Percentiles rank a stretch among this genome's conserved stretches.
phyloP scores from a whole-genome alignment of 2,329 filamentous ascomycete genomes.

The Trichoderma guizhouense region DNA sequence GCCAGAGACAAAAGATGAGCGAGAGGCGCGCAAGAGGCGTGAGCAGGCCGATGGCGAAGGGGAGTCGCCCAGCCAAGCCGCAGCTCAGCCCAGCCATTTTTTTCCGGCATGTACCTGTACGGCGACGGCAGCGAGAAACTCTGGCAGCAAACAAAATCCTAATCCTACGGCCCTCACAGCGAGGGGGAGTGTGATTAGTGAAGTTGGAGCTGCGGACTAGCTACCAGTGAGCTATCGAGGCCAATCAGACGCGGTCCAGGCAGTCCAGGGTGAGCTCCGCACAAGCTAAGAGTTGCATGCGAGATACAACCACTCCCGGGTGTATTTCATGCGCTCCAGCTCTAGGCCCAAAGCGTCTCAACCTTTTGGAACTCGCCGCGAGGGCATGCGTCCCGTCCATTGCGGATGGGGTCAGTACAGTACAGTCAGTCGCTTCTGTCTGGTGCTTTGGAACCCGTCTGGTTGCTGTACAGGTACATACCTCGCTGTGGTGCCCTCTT shows the following conservation, averaged over 20 bases:
- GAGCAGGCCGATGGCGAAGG: not conserved
- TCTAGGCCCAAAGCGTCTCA: conserved; percentile 4
- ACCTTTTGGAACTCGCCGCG: not conserved
- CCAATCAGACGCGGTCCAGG: not conserved
- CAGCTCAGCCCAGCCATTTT: not conserved
- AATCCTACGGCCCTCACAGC: not conserved
- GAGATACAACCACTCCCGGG: not conserved
- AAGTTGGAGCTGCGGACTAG: not conserved
- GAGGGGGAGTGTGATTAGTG: not conserved
- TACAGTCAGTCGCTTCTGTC: not conserved
- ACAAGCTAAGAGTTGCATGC: not conserved
- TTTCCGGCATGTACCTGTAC: not conserved
- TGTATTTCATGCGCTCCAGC: not conserved
- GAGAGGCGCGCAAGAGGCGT: not conserved
- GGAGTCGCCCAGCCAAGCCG: conserved; percentile 2
- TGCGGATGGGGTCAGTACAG: not conserved
- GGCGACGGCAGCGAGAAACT: not conserved
- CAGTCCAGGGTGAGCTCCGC: conserved; percentile 4
- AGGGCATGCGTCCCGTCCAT: not conserved
- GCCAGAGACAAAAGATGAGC: not conserved
- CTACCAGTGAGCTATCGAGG: not conserved
- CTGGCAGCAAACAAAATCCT: conserved; percentile 12
- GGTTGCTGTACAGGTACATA: not conserved
- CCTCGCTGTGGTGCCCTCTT: not conserved
- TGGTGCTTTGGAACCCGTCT: not conserved